A percentile compares a stretch with the other conserved stretches of the same genome.
phyloP scores from a whole-genome alignment of 2,329 filamentous ascomycete species.

The Fusarium fracticaudum region DNA sequence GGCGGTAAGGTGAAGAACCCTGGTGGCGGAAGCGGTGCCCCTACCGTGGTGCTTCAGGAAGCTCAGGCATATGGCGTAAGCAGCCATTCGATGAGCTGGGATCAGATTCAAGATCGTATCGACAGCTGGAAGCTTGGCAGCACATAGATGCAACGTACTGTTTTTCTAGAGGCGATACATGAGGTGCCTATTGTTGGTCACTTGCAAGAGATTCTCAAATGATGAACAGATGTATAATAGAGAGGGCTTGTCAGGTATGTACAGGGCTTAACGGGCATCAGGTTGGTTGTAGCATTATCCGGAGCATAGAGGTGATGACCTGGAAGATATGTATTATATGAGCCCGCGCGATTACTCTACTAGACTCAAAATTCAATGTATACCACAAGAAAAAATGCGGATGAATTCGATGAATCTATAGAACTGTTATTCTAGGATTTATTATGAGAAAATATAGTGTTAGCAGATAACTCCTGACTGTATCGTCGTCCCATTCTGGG shows the following conservation, averaged over 20 bases:
- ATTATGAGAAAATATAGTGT: conserved; percentile 3
- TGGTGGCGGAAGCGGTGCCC: conserved; percentile 83
- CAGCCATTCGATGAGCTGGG: conserved; percentile 79
- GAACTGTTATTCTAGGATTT: background rate
- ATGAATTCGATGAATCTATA: background rate
- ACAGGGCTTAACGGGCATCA: conserved; percentile 16
- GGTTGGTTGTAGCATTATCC: conserved; percentile 25
- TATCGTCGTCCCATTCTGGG: conserved; percentile 11
- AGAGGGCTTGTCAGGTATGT: conserved; percentile 27
- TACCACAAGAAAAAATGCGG: background rate
- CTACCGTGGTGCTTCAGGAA: conserved; percentile 95
- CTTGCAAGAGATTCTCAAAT: background rate
- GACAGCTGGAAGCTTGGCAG: conserved; percentile 83
- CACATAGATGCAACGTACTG: conserved; percentile 36
- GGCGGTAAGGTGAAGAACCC: conserved; percentile 79
- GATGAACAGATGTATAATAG: conserved; percentile 40
- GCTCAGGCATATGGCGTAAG: conserved; percentile 77
- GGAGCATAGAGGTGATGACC: conserved; percentile 10
- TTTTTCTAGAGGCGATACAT: background rate
- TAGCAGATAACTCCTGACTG: conserved; percentile 22
- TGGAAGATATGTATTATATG: conserved; percentile 33
- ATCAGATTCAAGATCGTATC: conserved; percentile 89
- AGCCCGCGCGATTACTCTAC: conserved; percentile 28
- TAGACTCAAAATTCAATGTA: conserved; percentile 30
- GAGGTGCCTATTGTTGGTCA: background rate